Base-by-base conservation (phyloP, 2,329 filamentous ascomycete genomes). In the Colletotrichum scovillei region DNA sequence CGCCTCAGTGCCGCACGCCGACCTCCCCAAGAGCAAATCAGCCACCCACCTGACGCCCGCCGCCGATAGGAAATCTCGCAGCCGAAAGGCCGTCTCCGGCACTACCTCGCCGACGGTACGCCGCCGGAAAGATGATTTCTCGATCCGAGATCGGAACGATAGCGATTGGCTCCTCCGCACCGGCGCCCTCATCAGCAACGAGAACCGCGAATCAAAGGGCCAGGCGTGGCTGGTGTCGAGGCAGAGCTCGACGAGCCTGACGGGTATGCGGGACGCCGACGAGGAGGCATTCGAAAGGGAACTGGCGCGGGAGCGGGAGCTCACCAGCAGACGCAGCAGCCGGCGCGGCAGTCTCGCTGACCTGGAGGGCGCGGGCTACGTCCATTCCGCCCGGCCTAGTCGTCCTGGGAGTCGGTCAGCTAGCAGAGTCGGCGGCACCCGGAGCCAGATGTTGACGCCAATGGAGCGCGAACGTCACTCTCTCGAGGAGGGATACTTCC, bases 211-310 rank as follows among this genome's bases (percentile, higher is more conserved):
- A 78, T 91, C 85, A 77, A 93, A 93, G 81, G 92, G 92, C 16
- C 91, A 93, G 80, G 84, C 88, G 16, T 94, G 92, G 92, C 87
- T 94, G 24, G 84, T 89, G n/a, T 90, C 90, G 28, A 86, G 90
- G 59, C 89, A 88, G 67, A 92, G 90, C 79, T 92, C 91, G 1
- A 93, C 90, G 9, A 92, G 88, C 78, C 84, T 93, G 22, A 82
- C 86, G 0, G 88, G 85, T 28, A 81, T 87, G 78, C 84, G 82
- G 8, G 86, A 89, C 42, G 83, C 84, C 4, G 88, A 89, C 4
- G 88, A 90, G 52, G 87, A 88, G 73, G 86, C 84, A 12, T 85
- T 88, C 72, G 87, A 90, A 77, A 82, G 83, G 58, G 86, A 89
- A 78, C 80, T 89, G 26, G 86, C 84, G 14, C 84, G 86, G 52